Evolutionary conservation across 1,139 yeast genomes (phyloP), one percentile per base, ranked within the genome.

Genomic region (Nakaseomyces nivariensis): DNA sequence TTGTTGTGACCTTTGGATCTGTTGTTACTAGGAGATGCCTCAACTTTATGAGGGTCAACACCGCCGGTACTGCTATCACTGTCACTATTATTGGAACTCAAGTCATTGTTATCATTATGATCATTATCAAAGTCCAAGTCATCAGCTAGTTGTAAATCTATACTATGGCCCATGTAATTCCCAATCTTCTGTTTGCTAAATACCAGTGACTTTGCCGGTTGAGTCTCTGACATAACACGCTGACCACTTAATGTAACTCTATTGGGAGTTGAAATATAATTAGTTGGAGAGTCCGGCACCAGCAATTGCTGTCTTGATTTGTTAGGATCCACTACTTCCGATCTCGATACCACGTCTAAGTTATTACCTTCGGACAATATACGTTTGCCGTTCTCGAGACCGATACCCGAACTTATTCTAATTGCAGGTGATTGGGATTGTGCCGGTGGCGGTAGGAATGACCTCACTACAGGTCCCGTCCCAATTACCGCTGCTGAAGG

Each of bases 381-480:
- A 51, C 56, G 57, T 50, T 62, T 60, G 33, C 54, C 56, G 29
- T 54, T 33, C 10, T 33, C 36, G 10, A 8, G 58, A 11, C 61
- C 68, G 17, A 66, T 58, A n/a, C 67, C 66, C 6, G 70, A 66
- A 47, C 69, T 66, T 11, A 66, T 64, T 45, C 70, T 57, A 37
- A 66, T 66, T 24, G 68, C 68, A 17, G 68, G 70, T 4, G 70
- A 66, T 51, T 64, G 67, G 8, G 69, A 68, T 48, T 60, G 65
- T 9, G 62, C 56, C 17, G 69, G 69, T 10, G 68, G 68, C 10
- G 68, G 68, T 49, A 66, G 53, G 33, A 65, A 58, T 3, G 69
- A 65, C 40, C 64, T 61, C 40, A 64, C 67, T 3, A 55, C 63
- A 5, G 52, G 34, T 13, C 25, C 31, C 31, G 31, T 9, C 9